A percentile compares a stretch with the other conserved stretches of the same genome.
phyloP scores from a whole-genome alignment of 225 moss, liverwort and hornwort species.

The Climacium dendroides region DNA sequence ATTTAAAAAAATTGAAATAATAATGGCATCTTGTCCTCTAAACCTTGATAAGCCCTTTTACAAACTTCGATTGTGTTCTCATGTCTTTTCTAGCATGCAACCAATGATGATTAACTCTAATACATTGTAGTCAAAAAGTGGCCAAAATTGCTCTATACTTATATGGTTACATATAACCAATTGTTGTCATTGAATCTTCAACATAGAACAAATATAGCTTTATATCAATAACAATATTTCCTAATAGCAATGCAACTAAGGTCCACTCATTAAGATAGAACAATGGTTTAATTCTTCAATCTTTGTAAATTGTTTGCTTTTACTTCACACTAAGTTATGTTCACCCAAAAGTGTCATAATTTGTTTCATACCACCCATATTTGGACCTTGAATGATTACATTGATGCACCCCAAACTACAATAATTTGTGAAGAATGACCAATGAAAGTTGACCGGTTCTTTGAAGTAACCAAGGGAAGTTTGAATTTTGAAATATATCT shows the following conservation, averaged over 20 bases:
- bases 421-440: rapidly evolving
- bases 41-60: neutral
- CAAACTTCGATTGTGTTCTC: rapidly evolving
- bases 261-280: neutral
- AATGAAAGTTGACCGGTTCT: neutral
- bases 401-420: neutral
- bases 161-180: neutral
- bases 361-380: rapidly evolving
- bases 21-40: no score
- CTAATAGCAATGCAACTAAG: neutral
- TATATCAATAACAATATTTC: neutral
- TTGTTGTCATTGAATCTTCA: neutral
- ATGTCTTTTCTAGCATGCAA: neutral
- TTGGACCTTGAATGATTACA: neutral
- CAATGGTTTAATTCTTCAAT: neutral
- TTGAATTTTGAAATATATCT: neutral
- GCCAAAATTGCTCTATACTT: neutral
- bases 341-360: neutral
- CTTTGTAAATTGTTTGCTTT: neutral
- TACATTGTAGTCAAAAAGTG: neutral
- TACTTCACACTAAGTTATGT: neutral
- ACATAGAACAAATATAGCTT: neutral
- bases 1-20: neutral
- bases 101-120: neutral
- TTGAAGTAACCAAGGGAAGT: neutral